Evolutionary conservation across 2,329 filamentous ascomycete genomes (phyloP), one percentile per base, ranked within the genome.

Genomic region (Botrytis cinerea): DNA sequence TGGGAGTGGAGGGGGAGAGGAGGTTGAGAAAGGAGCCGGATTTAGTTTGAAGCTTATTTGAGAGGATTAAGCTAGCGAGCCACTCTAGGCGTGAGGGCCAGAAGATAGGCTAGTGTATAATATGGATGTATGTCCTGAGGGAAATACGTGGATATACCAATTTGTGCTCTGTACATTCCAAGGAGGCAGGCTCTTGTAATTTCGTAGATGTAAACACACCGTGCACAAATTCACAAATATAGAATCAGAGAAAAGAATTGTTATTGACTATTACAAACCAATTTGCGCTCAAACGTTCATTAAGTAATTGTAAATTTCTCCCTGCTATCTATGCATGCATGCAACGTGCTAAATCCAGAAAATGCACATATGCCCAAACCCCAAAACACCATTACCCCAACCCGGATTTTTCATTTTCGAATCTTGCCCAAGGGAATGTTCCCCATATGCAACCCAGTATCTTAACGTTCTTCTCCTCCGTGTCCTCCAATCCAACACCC

Each of bases 21-120:
- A 85, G 76, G 90, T 91, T 79, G 89, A 91, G 80, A 85, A 85
- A 70, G 90, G 91, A 5, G 91, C 88, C 48, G 89, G 90, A 14
- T 92, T 89, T 82, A 87, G 86, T 20, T 82, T 94, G 75, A 88
- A 91, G 59, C 87, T 94, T 84, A 86, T 88, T 5, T 82, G 62
- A 75, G 69, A 67, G n/a, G 35, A 38, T 32, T 18, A 14, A n/a
- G 60, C 43, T n/a, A 46, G 20, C 51, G 14, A 28, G 16, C 18
- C 4, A 35, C 10, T 32, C 9, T n/a, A 20, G 4, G 14, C 35
- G 12, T 54, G 46, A 9, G 2, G 25, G n/a, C 14, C 7, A 18
- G 40, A 35, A 9, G 46, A 43, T 28, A 22, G 28, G 18, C n/a
- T 5, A 12, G 28, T 67, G 35, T 64, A 40, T 46, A 57, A 32